Evolutionary conservation across 2,329 filamentous ascomycete genomes (phyloP).

Genomic region (Zymoseptoria pseudotritici): DNA sequence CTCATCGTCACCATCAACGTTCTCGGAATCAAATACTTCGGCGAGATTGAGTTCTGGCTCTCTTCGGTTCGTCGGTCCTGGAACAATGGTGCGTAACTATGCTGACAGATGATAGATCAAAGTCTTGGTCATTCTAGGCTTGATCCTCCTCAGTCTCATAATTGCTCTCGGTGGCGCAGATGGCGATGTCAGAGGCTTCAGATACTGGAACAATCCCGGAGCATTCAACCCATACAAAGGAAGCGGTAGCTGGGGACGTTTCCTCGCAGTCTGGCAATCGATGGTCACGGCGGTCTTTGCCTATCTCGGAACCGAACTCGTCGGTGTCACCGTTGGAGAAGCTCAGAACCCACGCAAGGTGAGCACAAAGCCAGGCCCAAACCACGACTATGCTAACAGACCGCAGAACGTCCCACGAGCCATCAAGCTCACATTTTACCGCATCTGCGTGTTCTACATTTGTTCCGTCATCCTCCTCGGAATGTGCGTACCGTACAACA

Average conservation of each 20-base stretch:
- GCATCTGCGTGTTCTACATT: constrained; percentile 74
- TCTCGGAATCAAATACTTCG: constrained; percentile 55
- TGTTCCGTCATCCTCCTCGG: constrained; percentile 66
- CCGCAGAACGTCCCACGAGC: constrained; percentile 63
- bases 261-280: constrained; percentile 36
- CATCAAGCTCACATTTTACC: constrained; percentile 74
- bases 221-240: constrained; percentile 37
- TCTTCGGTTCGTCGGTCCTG: constrained; percentile 23
- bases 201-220: constrained; percentile 38
- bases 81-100: background rate
- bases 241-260: constrained; percentile 31
- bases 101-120: constrained; percentile 29
- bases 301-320: constrained; percentile 68
- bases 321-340: constrained; percentile 71
- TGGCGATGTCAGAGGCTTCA: constrained; percentile 33
- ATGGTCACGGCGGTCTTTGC: constrained; percentile 73
- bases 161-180: constrained; percentile 24
- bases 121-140: constrained; percentile 39
- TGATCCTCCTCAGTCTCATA: constrained; percentile 37
- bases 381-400: background rate
- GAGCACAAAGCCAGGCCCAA: background rate
- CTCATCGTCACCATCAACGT: constrained; percentile 40
- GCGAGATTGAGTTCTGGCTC: constrained; percentile 45
- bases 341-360: constrained; percentile 61
- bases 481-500: constrained; percentile 69